Base-by-base conservation (phyloP, 2,329 filamentous ascomycete genomes). In the Paecilomyces sp. region DNA sequence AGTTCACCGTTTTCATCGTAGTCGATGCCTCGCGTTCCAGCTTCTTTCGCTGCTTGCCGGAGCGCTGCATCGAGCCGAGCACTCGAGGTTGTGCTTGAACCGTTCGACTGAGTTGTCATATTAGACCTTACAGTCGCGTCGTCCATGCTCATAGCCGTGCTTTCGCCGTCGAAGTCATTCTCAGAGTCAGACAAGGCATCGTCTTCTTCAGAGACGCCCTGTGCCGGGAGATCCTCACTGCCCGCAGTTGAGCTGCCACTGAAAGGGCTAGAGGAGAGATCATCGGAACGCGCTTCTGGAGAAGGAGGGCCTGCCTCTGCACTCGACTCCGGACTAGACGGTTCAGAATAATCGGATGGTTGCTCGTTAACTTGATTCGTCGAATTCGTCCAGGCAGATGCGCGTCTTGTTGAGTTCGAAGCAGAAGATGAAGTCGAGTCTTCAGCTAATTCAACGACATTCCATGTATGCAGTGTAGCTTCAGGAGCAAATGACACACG, bases 401-500 rank as follows among this genome's bases (percentile, higher is more conserved):
- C 85, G 63, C 90, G 84, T 66, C 91, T 81, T 12, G 89, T 91
- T 11, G 87, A 86, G 64, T 93, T 90, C 0, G 89, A 89, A 7
- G 84, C 82, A 6, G 86, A 88, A 11, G 86, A 87, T 13, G 88
- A 89, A 1, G 92, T 95, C 22, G 91, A 91, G 71, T 97, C 92
- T 69, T 92, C 91, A 71, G 87, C 83, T 63, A 92, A 89, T 70
- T 97, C 93, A 53, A 97, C 85, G 59, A 94, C 92, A 70, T 97
- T 92, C 83, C 96, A 97, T 0, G 94, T 99, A 72, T 99, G 94
- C 36, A 99, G 82, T 3, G 94, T 99, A 12, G 94, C 94, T 76
- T 99, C 94, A 1, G 94, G 94, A 3, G 94, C 94, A 75, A 99
- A 99, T 0, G 93, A 97, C 34, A 99, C 94, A 70, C 94, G 87